phyloP scores from a whole-genome alignment of 768 basidiomycete species.

The Rhodosporidiobolus odoratus region DNA sequence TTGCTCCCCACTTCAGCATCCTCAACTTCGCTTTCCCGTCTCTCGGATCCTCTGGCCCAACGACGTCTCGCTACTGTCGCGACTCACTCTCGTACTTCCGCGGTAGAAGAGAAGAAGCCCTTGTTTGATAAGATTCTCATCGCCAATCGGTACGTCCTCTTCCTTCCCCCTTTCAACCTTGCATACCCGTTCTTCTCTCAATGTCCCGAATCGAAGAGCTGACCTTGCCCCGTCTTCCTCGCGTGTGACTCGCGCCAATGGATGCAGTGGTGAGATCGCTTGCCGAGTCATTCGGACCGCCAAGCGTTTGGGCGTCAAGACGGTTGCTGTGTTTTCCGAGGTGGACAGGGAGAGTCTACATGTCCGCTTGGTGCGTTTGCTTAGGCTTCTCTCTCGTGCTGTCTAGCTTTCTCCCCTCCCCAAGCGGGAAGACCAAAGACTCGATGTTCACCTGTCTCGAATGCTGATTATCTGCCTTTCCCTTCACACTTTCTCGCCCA shows the following conservation, averaged over 20 bases:
- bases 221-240: not conserved
- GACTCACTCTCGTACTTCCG: not conserved
- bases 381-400: not conserved
- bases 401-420: too few relatives aligned
- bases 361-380: conserved; percentile 61
- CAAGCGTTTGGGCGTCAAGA: conserved; percentile 77
- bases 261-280: conserved; percentile 80
- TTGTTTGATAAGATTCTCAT: conserved; percentile 82
- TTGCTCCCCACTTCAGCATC: too few relatives aligned
- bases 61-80: not conserved
- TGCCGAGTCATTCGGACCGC: conserved; percentile 91
- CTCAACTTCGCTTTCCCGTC: too few relatives aligned
- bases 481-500: too few relatives aligned
- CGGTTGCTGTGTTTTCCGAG: conserved; percentile 87
- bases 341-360: conserved; percentile 76
- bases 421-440: too few relatives aligned
- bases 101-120: conserved; percentile 33
- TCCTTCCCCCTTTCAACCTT: not conserved
- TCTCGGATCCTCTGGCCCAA: too few relatives aligned
- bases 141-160: conserved; percentile 70
- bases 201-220: not conserved
- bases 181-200: not conserved
- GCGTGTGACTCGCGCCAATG: too few relatives aligned
- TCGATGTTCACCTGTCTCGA: too few relatives aligned
- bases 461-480: too few relatives aligned